phyloP scores from a whole-genome alignment of 257 asterid genomes.

The Solanum medicagineum region DNA sequence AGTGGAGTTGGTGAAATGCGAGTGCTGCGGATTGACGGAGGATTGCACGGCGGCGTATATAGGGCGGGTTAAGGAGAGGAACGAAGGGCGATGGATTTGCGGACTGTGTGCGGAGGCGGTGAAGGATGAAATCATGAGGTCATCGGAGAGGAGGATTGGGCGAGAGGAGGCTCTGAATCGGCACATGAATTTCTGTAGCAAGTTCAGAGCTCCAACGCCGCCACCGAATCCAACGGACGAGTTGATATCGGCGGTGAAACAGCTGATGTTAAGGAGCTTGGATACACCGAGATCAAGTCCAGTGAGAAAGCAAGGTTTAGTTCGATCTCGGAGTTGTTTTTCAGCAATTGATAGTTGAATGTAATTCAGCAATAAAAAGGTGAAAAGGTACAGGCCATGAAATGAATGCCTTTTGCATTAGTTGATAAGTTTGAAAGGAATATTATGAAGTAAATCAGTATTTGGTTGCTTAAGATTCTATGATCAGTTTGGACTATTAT shows the following conservation, averaged over 20 bases:
- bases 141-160: constrained; percentile 31
- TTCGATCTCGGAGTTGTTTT: constrained; percentile 35
- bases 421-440: background rate
- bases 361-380: background rate
- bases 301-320: constrained; percentile 20
- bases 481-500: background rate
- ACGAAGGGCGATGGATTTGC: constrained; percentile 74
- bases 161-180: constrained; percentile 55
- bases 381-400: background rate
- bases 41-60: constrained; percentile 72
- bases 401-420: background rate
- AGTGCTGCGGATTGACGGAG: constrained; percentile 77
- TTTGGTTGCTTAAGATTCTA: background rate
- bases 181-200: constrained; percentile 66
- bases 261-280: constrained; percentile 57
- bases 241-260: constrained; percentile 60
- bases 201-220: constrained; percentile 46
- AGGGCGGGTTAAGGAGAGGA: constrained; percentile 35
- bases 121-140: constrained; percentile 49
- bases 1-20: constrained; percentile 47
- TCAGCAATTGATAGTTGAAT: constrained; percentile 25
- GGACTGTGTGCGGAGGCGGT: constrained; percentile 84
- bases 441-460: background rate
- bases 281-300: constrained; percentile 60
- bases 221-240: constrained; percentile 42